Evolutionary conservation across 2,329 filamentous ascomycete species (phyloP).

Genomic region (Aspergillus alliaceus): DNA sequence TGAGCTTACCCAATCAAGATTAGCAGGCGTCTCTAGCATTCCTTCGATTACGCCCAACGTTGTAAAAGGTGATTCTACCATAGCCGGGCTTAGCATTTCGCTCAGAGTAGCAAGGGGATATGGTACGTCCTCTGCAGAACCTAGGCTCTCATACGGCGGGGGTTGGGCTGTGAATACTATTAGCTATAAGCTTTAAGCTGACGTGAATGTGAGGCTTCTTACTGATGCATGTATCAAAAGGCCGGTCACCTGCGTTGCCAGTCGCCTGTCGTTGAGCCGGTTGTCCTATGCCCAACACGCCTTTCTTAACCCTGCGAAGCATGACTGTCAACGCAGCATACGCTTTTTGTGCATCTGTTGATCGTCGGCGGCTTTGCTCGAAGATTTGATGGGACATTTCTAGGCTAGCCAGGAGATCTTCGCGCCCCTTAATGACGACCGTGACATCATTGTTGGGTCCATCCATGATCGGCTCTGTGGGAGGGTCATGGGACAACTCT

Average conservation of each 20-base stretch:
- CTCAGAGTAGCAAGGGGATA: constrained; percentile 1
- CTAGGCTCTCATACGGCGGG: constrained; percentile 16
- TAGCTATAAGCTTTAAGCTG: background rate
- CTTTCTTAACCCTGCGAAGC: constrained; percentile 24
- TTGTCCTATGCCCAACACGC: background rate
- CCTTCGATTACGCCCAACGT: constrained; percentile 32
- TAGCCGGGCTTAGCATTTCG: constrained; percentile 2
- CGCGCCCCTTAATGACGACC: constrained; percentile 16
- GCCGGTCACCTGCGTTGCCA: background rate
- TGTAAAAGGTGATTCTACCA: constrained; percentile 7
- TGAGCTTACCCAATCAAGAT: constrained; percentile 35
- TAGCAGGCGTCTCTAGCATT: constrained; percentile 33
- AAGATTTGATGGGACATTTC: constrained; percentile 30
- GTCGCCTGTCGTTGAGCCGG: background rate
- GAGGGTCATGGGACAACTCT: constrained; percentile 26
- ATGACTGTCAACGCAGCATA: constrained; percentile 29
- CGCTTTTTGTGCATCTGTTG: constrained; percentile 29
- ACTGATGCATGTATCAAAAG: background rate
- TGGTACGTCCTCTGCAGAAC: background rate
- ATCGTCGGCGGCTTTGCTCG: constrained; percentile 20
- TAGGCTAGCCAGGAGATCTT: constrained; percentile 24
- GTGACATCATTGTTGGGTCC: constrained; percentile 10
- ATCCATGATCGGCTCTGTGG: constrained; percentile 5
- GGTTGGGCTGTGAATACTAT: constrained; percentile 5
- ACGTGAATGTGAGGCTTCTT: background rate